Percentiles rank a stretch among this genome's conserved stretches.
Conservation (phyloP, 352 stramenopile genomes). For the Globisporangium orthogonon region DNA sequence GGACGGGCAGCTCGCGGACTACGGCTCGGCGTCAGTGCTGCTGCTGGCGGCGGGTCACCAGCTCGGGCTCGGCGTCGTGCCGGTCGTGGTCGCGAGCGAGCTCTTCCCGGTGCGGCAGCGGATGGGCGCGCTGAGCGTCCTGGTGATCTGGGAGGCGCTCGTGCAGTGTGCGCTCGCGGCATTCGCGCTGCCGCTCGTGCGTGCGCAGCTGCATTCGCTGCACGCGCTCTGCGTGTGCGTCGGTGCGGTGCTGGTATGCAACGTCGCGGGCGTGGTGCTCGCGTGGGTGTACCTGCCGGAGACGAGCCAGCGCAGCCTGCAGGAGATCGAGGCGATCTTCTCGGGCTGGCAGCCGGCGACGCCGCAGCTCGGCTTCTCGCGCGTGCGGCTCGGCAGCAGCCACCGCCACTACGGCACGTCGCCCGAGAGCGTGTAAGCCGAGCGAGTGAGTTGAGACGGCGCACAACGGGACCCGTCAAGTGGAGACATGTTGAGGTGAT, state of each 20-base stretch:
- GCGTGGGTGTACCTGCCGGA: slow-evolving; percentile 69
- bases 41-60: slow-evolving; percentile 61
- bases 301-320: slow-evolving; percentile 66
- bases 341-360: slow-evolving; percentile 70
- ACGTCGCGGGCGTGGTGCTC: slow-evolving; percentile 34
- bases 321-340: slow-evolving; percentile 77
- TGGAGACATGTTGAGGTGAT: background rate
- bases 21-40: slow-evolving; percentile 49
- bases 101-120: slow-evolving; percentile 66
- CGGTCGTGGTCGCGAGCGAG: slow-evolving; percentile 56
- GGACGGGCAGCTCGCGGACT: slow-evolving; percentile 37
- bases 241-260: slow-evolving; percentile 35
- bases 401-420: slow-evolving; percentile 13
- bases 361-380: slow-evolving; percentile 38
- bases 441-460: background rate
- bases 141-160: slow-evolving; percentile 55
- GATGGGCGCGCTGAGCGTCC: slow-evolving; percentile 53
- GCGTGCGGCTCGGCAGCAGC: slow-evolving; percentile 34
- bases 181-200: slow-evolving; percentile 30
- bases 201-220: slow-evolving; percentile 21
- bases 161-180: slow-evolving; percentile 26
- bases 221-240: slow-evolving; percentile 33
- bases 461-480: background rate
- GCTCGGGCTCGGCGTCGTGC: slow-evolving; percentile 52
- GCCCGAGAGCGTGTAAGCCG: slow-evolving; percentile 5